Evolutionary conservation across 2,329 filamentous ascomycete species (phyloP).

Genomic region (Pseudocercospora musae): DNA sequence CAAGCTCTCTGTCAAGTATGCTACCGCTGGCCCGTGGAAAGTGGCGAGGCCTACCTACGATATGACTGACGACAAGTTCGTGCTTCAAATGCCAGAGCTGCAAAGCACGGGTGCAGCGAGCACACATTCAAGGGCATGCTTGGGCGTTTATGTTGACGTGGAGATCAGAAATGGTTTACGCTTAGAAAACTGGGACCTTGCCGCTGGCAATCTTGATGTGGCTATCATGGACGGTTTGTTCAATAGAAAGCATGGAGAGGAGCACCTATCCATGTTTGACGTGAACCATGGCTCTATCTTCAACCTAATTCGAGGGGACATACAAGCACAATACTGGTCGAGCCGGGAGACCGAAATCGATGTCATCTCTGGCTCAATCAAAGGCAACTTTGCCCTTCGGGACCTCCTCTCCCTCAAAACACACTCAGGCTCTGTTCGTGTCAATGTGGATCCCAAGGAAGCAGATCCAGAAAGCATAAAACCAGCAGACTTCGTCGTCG

Average conservation of each 20-base stretch:
- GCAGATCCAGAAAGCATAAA: conserved; percentile 25
- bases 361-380: conserved; percentile 41
- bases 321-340: conserved; percentile 33
- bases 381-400: conserved; percentile 40
- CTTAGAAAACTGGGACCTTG: conserved; percentile 36
- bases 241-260: not conserved
- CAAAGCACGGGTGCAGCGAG: not conserved
- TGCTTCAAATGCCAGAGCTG: conserved; percentile 22
- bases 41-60: conserved; percentile 33
- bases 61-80: conserved; percentile 20
- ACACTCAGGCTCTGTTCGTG: conserved; percentile 41
- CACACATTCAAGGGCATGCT: conserved; percentile 29
- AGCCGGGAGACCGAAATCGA: conserved; percentile 41
- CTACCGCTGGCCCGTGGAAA: conserved; percentile 35
- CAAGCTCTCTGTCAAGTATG: conserved; percentile 37
- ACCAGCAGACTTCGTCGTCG: conserved; percentile 39
- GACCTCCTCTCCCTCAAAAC: conserved; percentile 42
- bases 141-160: conserved; percentile 39
- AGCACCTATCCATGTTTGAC: conserved; percentile 25
- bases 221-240: conserved; percentile 35
- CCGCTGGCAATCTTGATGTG: conserved; percentile 39
- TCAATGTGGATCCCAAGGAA: conserved; percentile 40
- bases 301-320: conserved; percentile 36
- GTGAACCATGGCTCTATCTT: conserved; percentile 36
- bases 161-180: conserved; percentile 36